These are phyloP conservation scores for Teratosphaeria viscida DNA, from an alignment of 2,329 filamentous ascomycete genomes.

Conservation along the genomic window DNA sequence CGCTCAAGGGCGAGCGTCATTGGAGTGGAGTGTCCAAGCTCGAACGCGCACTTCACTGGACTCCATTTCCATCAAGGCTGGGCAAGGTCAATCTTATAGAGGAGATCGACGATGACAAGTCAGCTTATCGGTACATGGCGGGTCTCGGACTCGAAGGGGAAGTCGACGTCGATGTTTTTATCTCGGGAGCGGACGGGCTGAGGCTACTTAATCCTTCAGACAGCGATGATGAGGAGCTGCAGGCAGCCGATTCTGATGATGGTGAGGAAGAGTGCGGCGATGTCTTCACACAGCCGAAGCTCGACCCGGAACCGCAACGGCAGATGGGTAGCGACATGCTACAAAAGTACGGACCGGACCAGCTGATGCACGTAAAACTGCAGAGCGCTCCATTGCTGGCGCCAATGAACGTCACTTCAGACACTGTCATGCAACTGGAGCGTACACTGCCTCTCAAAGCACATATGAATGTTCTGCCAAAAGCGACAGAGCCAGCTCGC, in stretches of 20 bases:
- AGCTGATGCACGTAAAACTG: not conserved
- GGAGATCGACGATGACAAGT: conserved; percentile 31
- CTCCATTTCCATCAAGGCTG: conserved; percentile 35
- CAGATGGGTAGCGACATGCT: not conserved
- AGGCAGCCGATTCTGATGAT: conserved; percentile 7
- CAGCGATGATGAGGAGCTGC: conserved; percentile 29
- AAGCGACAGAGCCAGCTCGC: not conserved
- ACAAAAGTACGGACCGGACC: not conserved
- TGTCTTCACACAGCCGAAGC: not conserved
- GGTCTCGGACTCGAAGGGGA: conserved; percentile 24
- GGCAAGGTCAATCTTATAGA: conserved; percentile 29
- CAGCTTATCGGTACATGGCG: conserved; percentile 26
- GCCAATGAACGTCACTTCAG: not conserved
- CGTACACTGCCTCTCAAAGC: not conserved
- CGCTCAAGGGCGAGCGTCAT: conserved; percentile 15
- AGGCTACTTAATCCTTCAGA: conserved; percentile 32
- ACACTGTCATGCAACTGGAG: not conserved
- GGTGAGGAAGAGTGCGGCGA: conserved; percentile 3
- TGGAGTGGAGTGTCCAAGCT: conserved; percentile 35
- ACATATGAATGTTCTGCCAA: not conserved
- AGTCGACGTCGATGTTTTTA: conserved; percentile 31
- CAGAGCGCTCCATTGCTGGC: not conserved
- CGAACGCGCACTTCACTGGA: conserved; percentile 36
- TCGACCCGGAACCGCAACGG: not conserved
- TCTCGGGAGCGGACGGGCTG: conserved; percentile 41